These are phyloP conservation scores for Coemansia aciculifera DNA, from an alignment of 192 early-diverging fungal genomes.

Conservation along the genomic window DNA sequence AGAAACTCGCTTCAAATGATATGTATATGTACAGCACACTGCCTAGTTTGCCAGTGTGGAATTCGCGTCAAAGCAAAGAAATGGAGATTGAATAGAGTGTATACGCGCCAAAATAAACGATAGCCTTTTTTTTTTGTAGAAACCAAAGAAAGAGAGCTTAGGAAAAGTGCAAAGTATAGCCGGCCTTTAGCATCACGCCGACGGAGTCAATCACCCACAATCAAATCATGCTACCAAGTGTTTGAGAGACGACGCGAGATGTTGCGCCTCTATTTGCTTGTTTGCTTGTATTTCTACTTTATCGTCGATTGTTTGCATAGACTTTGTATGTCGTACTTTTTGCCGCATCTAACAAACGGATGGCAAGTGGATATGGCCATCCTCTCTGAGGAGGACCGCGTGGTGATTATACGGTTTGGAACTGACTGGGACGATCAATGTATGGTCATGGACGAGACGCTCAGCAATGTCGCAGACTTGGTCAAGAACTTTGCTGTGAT, in stretches of 20 bases:
- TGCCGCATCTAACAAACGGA: constrained; percentile 56
- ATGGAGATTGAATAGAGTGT: constrained; percentile 1
- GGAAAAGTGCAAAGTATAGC: background rate
- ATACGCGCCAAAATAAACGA: background rate
- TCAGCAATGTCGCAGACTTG: constrained; percentile 90
- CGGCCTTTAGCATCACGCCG: background rate
- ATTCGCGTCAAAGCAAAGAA: background rate
- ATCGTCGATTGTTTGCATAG: background rate
- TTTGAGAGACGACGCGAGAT: background rate
- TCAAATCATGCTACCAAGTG: background rate
- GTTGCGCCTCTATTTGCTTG: background rate
- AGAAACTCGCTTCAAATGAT: background rate
- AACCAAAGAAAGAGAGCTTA: background rate
- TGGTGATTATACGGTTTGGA: constrained; percentile 96
- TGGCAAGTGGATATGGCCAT: constrained; percentile 99
- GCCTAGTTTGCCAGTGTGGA: background rate
- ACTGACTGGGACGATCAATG: constrained; percentile 95
- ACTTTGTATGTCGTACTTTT: constrained; percentile 44
- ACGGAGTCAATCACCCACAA: background rate
- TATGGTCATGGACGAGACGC: constrained; percentile 98
- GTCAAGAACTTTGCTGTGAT: constrained; percentile 99
- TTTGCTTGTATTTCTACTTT: background rate
- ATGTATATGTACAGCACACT: constrained; percentile 11
- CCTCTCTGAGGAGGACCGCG: constrained; percentile 94
- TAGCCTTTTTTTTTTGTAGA: background rate